A percentile compares a stretch with the other conserved stretches of the same genome.
Conservation (phyloP, 148 eudicot species). For the Dianthus caryophyllus region DNA sequence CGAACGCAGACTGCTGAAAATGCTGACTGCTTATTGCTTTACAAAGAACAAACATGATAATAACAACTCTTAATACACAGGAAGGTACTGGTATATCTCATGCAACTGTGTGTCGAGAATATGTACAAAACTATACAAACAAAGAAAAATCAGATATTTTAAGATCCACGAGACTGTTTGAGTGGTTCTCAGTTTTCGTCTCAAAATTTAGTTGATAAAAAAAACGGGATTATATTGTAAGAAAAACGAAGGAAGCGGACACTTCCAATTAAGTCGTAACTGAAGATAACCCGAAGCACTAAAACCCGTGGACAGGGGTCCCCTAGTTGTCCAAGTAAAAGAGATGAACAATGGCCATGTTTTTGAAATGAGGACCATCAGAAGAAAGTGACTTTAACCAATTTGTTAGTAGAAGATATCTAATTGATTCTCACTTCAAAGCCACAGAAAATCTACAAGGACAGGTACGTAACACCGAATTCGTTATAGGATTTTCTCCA, state of each 20-base stretch:
- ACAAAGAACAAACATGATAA: not conserved
- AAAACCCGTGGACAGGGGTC: conserved; percentile 35
- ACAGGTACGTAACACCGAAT: conserved; percentile 13
- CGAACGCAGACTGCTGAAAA: not conserved
- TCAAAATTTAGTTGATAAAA: not conserved
- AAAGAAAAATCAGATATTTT: conserved; percentile 1
- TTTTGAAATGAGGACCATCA: conserved; percentile 21
- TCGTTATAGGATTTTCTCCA: conserved; percentile 9
- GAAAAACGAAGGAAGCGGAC: not conserved
- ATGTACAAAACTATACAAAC: not conserved
- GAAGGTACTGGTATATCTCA: not conserved
- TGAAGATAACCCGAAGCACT: conserved; percentile 17
- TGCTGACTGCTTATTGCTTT: not conserved
- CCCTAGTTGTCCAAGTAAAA: conserved; percentile 28
- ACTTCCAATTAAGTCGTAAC: conserved; percentile 7
- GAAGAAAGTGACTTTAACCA: conserved; percentile 23
- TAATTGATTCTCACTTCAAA: conserved; percentile 18
- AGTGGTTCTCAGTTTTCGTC: conserved; percentile 19
- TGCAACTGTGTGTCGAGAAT: not conserved
- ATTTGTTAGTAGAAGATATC: conserved; percentile 4
- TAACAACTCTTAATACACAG: not conserved
- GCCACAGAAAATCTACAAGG: conserved; percentile 14
- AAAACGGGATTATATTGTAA: not conserved
- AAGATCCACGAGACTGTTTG: conserved; percentile 17
- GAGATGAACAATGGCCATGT: conserved; percentile 19